phyloP scores from a whole-genome alignment of 2,329 filamentous ascomycete genomes.

The Alternaria ventricosa region DNA sequence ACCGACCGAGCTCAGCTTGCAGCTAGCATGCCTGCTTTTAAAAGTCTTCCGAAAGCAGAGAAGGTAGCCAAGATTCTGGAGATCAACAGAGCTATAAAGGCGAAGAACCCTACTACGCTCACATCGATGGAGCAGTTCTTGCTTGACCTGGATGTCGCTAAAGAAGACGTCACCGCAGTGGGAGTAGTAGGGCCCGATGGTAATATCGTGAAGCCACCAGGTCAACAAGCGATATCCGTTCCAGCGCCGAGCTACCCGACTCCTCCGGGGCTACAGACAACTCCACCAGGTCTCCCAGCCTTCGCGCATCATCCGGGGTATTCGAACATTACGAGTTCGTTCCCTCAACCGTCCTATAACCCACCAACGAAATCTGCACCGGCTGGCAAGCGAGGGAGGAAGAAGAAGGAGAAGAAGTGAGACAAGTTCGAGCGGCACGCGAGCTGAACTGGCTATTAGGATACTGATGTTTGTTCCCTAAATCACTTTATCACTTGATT shows the following conservation, averaged over 20 bases:
- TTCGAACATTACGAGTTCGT: constrained; percentile 2
- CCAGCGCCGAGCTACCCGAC: background rate
- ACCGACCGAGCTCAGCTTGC: background rate
- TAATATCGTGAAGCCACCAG: background rate
- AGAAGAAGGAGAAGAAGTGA: background rate
- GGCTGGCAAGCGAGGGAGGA: background rate
- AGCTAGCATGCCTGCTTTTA: background rate
- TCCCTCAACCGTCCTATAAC: background rate
- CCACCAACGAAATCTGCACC: background rate
- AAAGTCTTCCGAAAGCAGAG: background rate
- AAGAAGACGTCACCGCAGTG: background rate
- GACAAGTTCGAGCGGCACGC: background rate
- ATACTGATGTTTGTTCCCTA: background rate
- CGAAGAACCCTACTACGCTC: background rate
- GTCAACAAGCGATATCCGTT: background rate
- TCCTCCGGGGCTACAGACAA: background rate
- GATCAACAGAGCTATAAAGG: background rate
- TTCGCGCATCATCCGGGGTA: background rate
- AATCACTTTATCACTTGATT: background rate
- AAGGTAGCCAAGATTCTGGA: background rate
- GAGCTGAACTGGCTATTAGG: background rate
- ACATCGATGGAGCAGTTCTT: background rate
- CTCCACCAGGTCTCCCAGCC: background rate
- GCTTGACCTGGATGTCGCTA: background rate
- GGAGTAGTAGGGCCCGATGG: background rate